Percentiles rank a stretch among this genome's conserved stretches.
phyloP scores from a whole-genome alignment of 352 stramenopile genomes.

The Phytopythium montanum region DNA sequence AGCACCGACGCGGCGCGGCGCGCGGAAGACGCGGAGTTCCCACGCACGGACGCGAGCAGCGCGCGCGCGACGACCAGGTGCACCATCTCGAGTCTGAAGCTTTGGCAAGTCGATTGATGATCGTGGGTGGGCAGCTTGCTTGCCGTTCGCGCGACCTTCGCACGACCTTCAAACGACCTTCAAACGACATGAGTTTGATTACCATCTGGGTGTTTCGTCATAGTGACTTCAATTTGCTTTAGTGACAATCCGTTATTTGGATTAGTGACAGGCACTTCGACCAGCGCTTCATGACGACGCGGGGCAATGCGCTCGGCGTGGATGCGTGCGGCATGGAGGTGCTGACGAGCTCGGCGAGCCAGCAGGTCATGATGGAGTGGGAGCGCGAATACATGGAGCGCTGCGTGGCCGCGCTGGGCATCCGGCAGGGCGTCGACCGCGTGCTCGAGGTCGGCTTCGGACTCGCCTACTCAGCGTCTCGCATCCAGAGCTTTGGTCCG shows the following conservation, averaged over 20 bases:
- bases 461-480: slow-evolving; percentile 72
- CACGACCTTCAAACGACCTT: slow-evolving; percentile 11
- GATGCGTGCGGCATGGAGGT: slow-evolving; percentile 44
- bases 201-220: no score
- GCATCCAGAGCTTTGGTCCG: slow-evolving; percentile 57
- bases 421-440: slow-evolving; percentile 28
- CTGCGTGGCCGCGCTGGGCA: slow-evolving; percentile 60
- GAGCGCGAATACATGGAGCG: slow-evolving; percentile 78
- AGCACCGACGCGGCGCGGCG: slow-evolving; percentile 13
- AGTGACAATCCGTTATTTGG: no score
- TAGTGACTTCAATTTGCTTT: neutral
- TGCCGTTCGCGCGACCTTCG: slow-evolving; percentile 25
- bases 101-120: neutral
- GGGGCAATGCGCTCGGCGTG: slow-evolving; percentile 35
- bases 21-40: neutral
- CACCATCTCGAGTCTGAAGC: slow-evolving; percentile 27
- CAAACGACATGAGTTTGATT: no score
- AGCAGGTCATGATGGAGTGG: slow-evolving; percentile 91
- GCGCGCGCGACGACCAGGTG: slow-evolving; percentile 33
- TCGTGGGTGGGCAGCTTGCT: neutral
- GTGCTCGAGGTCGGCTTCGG: slow-evolving; percentile 89
- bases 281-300: slow-evolving; percentile 31
- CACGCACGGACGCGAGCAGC: slow-evolving; percentile 1
- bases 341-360: slow-evolving; percentile 61
- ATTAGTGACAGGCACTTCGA: no score